These are phyloP conservation scores for Coelastrella sp. DNA, from an alignment of 139 green algal genomes.

Conservation along the genomic window DNA sequence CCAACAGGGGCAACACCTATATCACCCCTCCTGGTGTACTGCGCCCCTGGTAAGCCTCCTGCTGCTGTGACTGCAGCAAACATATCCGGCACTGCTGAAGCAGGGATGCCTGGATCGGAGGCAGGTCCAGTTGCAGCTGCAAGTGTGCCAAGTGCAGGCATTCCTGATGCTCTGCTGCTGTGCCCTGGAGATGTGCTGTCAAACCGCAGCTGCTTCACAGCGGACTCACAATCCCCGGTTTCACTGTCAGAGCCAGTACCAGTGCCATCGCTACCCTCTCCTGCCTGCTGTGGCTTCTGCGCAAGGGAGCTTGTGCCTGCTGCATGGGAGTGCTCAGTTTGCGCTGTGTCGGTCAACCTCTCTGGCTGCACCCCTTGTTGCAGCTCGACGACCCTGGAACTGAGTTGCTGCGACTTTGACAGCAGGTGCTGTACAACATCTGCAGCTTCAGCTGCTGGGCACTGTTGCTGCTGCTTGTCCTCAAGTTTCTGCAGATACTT, in stretches of 20 bases:
- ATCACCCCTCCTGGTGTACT: neutral
- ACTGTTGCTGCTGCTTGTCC: slow-evolving; percentile 12
- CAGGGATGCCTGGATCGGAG: neutral
- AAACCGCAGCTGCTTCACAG: slow-evolving; percentile 18
- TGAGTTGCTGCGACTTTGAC: slow-evolving; percentile 17
- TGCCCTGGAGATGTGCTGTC: neutral
- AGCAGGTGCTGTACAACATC: slow-evolving; percentile 12
- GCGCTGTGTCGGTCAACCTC: neutral
- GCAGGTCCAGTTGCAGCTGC: neutral
- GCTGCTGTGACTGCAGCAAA: slow-evolving; percentile 22
- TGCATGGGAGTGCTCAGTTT: no score
- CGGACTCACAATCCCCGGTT: neutral
- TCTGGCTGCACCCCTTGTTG: neutral
- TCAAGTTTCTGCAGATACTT: slow-evolving; percentile 25
- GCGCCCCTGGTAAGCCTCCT: neutral
- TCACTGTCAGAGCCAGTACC: neutral
- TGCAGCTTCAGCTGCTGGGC: neutral
- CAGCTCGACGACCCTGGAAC: neutral
- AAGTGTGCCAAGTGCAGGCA: neutral
- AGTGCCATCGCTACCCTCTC: neutral
- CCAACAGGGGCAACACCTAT: neutral
- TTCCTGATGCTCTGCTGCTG: neutral
- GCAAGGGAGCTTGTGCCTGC: no score
- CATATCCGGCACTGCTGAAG: neutral
- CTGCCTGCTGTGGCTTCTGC: neutral